Evolutionary conservation across 345 rosid genomes (phyloP).

Genomic region (Eucalyptus pauciflora): DNA sequence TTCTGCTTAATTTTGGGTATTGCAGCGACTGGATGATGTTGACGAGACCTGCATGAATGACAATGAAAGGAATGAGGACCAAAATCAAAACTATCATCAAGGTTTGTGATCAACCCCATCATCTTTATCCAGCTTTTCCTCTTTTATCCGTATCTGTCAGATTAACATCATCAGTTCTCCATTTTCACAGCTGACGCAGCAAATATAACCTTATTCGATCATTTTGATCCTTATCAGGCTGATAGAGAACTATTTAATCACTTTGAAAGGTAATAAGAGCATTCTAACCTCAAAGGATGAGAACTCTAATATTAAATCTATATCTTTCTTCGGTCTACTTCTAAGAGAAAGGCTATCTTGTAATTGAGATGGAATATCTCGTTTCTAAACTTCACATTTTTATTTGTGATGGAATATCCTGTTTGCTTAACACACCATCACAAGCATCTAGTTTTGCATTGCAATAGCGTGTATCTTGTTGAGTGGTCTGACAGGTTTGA

Average conservation of each 20-base stretch:
- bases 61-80: slow-evolving; percentile 25
- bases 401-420: background rate
- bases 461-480: background rate
- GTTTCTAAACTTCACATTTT: background rate
- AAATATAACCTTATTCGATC: slow-evolving; percentile 58
- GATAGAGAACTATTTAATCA: slow-evolving; percentile 30
- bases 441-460: background rate
- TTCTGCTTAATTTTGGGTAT: background rate
- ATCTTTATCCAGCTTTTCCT: background rate
- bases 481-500: slow-evolving; percentile 44
- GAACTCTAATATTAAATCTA: background rate
- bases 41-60: slow-evolving; percentile 25
- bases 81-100: slow-evolving; percentile 47
- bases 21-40: slow-evolving; percentile 62
- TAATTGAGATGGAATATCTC: background rate
- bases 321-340: background rate
- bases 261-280: slow-evolving; percentile 45
- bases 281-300: background rate
- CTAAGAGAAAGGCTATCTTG: background rate
- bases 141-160: background rate
- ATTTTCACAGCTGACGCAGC: slow-evolving; percentile 53
- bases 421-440: background rate
- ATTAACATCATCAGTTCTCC: slow-evolving; percentile 1
- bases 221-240: slow-evolving; percentile 41
- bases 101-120: slow-evolving; percentile 20